These are phyloP conservation scores for Skeletonema marinoi DNA, from an alignment of 108 stramenopile species.

Conservation along the genomic window DNA sequence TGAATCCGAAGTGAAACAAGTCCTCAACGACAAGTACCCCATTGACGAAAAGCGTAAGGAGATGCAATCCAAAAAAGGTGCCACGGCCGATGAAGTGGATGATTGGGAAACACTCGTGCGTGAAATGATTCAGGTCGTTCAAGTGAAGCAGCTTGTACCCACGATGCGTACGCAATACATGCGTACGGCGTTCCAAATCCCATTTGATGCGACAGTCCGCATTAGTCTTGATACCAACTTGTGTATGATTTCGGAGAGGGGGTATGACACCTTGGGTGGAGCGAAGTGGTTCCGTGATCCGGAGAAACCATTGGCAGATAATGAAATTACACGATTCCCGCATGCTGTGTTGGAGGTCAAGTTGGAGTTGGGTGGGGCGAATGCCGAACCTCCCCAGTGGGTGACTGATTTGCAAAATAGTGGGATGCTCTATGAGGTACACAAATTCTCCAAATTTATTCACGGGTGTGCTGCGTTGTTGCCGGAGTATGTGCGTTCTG, in stretches of 20 bases:
- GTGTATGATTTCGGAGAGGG: slow-evolving; percentile 96
- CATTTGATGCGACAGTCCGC: slow-evolving; percentile 96
- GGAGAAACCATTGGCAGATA: slow-evolving; percentile 65
- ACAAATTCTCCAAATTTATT: slow-evolving; percentile 95
- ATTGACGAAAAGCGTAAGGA: slow-evolving; percentile 78
- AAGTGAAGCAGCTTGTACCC: slow-evolving; percentile 92
- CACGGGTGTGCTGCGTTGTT: slow-evolving; percentile 90
- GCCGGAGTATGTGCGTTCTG: slow-evolving; percentile 91
- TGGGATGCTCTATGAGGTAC: slow-evolving; percentile 90
- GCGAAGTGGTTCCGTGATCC: slow-evolving; percentile 95
- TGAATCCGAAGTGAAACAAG: slow-evolving; percentile 78
- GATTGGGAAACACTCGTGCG: slow-evolving; percentile 90
- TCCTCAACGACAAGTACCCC: slow-evolving; percentile 84
- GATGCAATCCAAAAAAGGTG: slow-evolving; percentile 82
- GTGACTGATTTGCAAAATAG: slow-evolving; percentile 90
- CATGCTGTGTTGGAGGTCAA: slow-evolving; percentile 97
- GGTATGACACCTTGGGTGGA: slow-evolving; percentile 85
- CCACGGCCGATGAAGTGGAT: slow-evolving; percentile 81
- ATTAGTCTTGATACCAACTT: slow-evolving; percentile 95
- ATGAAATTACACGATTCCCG: slow-evolving; percentile 95
- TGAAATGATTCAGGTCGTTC: slow-evolving; percentile 89
- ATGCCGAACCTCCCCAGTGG: slow-evolving; percentile 88
- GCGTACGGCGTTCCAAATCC: slow-evolving; percentile 97
- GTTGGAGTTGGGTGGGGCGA: slow-evolving; percentile 89
- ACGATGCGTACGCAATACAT: slow-evolving; percentile 96